These are phyloP conservation scores for Odonthalia washingtoniensis DNA, from an alignment of 31 red algal genomes.

Conservation along the genomic window DNA sequence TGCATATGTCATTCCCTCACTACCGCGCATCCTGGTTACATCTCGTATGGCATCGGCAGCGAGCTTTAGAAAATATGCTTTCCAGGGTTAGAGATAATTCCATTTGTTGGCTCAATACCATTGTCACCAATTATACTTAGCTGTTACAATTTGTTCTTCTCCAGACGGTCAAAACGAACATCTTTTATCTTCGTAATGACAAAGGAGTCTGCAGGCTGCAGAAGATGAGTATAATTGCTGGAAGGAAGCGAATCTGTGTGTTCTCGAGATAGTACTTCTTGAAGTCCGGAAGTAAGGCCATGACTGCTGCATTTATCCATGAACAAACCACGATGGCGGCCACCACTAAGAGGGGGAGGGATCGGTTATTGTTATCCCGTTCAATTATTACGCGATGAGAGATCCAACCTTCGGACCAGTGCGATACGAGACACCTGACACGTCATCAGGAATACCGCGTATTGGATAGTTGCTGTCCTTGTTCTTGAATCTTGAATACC, in stretches of 20 bases:
- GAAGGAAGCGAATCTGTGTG: not conserved
- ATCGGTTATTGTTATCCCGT: conserved; percentile 22
- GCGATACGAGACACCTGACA: conserved; percentile 22
- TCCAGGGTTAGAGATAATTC: conserved; percentile 45
- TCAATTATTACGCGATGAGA: not conserved
- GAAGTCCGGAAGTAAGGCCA: not conserved
- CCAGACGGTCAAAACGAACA: conserved; percentile 10
- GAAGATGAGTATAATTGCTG: conserved; percentile 24
- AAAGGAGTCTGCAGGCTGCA: conserved; percentile 54
- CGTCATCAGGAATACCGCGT: conserved; percentile 19
- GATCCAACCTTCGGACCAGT: conserved; percentile 52
- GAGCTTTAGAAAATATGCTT: conserved; percentile 36
- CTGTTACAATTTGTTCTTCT: conserved; percentile 25
- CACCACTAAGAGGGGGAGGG: not conserved
- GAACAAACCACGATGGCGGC: conserved; percentile 11
- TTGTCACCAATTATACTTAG: not conserved
- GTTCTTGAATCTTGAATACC: conserved; percentile 50
- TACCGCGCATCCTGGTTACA: conserved; percentile 15
- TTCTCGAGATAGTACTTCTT: not conserved
- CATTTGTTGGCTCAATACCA: not conserved
- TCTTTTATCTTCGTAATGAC: conserved; percentile 52
- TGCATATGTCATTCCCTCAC: conserved; percentile 12
- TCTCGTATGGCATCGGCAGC: not conserved
- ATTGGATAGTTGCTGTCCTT: conserved; percentile 37
- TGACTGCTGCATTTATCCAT: conserved; percentile 36